Conservation (phyloP, 352 stramenopile genomes). For the Lagenidium giganteum region DNA sequence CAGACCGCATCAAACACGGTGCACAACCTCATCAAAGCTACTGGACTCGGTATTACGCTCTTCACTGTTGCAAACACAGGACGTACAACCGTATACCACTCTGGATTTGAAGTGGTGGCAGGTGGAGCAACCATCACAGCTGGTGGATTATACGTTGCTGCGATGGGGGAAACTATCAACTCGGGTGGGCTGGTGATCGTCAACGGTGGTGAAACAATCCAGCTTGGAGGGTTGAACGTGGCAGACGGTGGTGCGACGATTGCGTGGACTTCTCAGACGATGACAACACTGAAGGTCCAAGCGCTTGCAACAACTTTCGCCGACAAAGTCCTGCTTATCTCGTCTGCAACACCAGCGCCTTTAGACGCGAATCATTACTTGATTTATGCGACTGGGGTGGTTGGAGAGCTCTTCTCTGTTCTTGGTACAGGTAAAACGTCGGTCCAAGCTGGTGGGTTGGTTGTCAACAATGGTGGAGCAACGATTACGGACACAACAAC, state of each 20-base stretch:
- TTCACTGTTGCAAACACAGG: slow-evolving; percentile 44
- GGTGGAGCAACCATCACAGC: slow-evolving; percentile 34
- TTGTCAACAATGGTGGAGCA: slow-evolving; percentile 1
- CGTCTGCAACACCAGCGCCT: slow-evolving; percentile 10
- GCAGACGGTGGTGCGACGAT: slow-evolving; percentile 29
- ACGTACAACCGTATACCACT: slow-evolving; percentile 32
- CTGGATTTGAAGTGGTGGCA: slow-evolving; percentile 27
- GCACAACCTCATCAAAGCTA: slow-evolving; percentile 48
- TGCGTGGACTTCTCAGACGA: slow-evolving; percentile 8
- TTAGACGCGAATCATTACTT: slow-evolving; percentile 8
- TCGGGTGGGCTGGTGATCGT: slow-evolving; percentile 27
- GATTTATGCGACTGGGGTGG: slow-evolving; percentile 12
- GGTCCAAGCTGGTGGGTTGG: neutral
- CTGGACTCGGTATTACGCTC: slow-evolving; percentile 17
- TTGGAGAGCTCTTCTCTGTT: slow-evolving; percentile 20
- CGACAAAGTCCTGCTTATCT: slow-evolving; percentile 18
- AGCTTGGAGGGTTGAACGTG: slow-evolving; percentile 23
- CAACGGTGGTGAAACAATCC: slow-evolving; percentile 32
- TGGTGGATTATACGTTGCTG: slow-evolving; percentile 34
- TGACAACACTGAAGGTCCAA: slow-evolving; percentile 17
- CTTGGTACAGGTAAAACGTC: slow-evolving; percentile 1
- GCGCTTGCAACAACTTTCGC: slow-evolving; percentile 17
- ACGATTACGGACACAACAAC: slow-evolving; percentile 1
- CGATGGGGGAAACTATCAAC: slow-evolving; percentile 31
- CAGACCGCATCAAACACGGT: slow-evolving; percentile 21